Base-by-base conservation (phyloP, 345 rosid genomes). In the Anastatica hierochuntica region DNA sequence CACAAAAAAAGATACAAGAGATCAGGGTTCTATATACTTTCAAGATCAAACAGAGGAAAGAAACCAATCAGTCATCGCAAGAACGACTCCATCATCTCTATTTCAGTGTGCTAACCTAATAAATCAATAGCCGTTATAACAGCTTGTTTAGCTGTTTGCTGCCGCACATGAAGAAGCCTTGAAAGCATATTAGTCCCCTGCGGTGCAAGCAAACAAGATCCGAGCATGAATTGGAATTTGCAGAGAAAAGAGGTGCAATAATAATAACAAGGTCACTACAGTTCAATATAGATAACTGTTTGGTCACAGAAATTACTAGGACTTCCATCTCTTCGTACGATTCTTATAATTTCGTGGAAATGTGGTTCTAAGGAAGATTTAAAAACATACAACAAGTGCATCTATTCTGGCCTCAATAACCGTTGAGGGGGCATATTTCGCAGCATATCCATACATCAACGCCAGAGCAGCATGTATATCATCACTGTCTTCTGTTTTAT, bases 381-480 rank as follows among this genome's bases (percentile, higher is more conserved):
- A 43, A 43, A 58, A 17, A 29, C 98, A 61, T 90, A 90, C 98
- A 67, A 90, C 78, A 62, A 90, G 92, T 33, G 96, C 98, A 69
- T 90, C 89, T 56, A 90, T 90, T 76, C 98, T 80, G 66, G 96
- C 98, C 76, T 90, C 96, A 71, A 90, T 90, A 62, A 90, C 95
- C 18, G 88, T 68, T 60, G 98, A 73, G 24, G 98, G 96, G 31
- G 98, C 98, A 77, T 90, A 90, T 79, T 84, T 84, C 56, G 98
- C 98, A 60, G 98, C 96, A 82, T 87, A 90, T 70, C 98, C 98
- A 64, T 90, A 90, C 98, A 90, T 90, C 75, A 90, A 72, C 59
- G 98, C 98, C 72, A 90, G 74, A 63, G 98, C 98, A 69, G 98
- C 98, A 70, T 90, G 95, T 75, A 90, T 85, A 72, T 90, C 95